A percentile compares a stretch with the other conserved stretches of the same genome.
These are phyloP conservation scores for apple (Malus domestica) DNA, from an alignment of 306 rosid genomes.

Conservation along the genomic window DNA sequence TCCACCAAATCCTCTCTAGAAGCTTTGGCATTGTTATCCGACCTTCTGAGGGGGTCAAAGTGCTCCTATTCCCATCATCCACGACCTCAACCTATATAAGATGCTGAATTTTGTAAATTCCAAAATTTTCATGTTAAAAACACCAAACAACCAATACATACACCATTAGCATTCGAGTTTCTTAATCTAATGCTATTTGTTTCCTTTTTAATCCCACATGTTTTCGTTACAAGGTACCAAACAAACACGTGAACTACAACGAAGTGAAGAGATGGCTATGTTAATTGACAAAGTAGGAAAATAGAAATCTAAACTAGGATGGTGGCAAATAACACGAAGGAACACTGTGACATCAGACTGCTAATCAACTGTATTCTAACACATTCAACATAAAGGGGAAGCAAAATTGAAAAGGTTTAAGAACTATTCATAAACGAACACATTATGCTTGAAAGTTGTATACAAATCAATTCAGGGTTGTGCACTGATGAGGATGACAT, in stretches of 20 bases:
- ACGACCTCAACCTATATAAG: conserved; percentile 37
- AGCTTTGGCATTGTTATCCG: conserved; percentile 26
- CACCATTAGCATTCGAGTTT: neutral
- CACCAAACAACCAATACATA: neutral
- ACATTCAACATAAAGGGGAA: too few species aligned
- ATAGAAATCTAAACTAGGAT: too few species aligned
- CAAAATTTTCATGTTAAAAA: neutral
- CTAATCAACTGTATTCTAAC: too few species aligned
- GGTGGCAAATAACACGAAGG: too few species aligned
- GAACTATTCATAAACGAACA: too few species aligned
- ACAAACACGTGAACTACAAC: too few species aligned
- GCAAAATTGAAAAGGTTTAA: too few species aligned
- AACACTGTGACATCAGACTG: too few species aligned
- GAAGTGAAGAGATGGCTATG: neutral
- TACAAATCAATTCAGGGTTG: too few species aligned
- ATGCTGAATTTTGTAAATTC: neutral
- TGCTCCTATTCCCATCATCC: conserved; percentile 38
- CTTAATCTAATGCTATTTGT: neutral
- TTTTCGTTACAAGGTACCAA: neutral
- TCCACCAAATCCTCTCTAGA: conserved; percentile 17
- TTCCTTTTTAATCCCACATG: neutral
- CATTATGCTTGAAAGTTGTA: too few species aligned
- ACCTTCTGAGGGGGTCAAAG: conserved; percentile 74
- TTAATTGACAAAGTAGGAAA: too few species aligned
- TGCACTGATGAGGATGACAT: too few species aligned